Evolutionary conservation across 345 rosid species (phyloP).

Genomic region (Eucalyptus grandis): DNA sequence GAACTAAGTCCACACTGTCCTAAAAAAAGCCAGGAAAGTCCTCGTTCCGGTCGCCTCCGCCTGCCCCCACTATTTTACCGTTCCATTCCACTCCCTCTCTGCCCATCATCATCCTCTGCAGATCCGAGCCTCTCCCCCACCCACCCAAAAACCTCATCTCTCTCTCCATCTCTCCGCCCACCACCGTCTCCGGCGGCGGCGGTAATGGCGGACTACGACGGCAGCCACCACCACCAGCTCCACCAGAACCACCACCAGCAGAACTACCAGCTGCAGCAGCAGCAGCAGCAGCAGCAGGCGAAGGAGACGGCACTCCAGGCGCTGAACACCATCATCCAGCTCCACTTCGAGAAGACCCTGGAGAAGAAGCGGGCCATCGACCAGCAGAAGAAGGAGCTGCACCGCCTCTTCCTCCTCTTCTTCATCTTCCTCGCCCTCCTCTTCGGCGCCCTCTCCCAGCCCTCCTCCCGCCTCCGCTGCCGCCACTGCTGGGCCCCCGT

Average conservation of each 20-base stretch:
- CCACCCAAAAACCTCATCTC: not conserved
- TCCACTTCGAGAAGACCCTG: constrained; percentile 93
- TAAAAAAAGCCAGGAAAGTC: not conserved
- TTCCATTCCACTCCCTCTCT: not conserved
- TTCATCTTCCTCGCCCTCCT: constrained; percentile 72
- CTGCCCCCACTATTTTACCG: not conserved
- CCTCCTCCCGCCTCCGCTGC: constrained; percentile 50
- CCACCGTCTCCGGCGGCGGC: not conserved
- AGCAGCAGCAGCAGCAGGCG: constrained; percentile 35
- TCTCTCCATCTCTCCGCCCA: not conserved
- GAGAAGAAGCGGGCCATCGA: constrained; percentile 93
- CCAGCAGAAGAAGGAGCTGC: constrained; percentile 92
- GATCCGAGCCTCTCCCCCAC: not conserved
- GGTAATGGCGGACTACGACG: constrained; percentile 65
- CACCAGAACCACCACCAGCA: too few relatives aligned
- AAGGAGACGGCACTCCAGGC: constrained; percentile 91
- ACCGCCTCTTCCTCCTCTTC: constrained; percentile 84
- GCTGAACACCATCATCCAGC: constrained; percentile 86
- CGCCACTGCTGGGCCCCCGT: constrained; percentile 93
- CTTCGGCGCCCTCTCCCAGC: constrained; percentile 44
- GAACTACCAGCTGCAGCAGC: constrained; percentile 18
- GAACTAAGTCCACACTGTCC: not conserved
- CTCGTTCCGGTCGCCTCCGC: not conserved
- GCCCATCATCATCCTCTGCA: not conserved
- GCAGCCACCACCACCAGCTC: constrained; percentile 2